phyloP scores from a whole-genome alignment of 2,329 filamentous ascomycete species.

The Penicillium verrucosum region DNA sequence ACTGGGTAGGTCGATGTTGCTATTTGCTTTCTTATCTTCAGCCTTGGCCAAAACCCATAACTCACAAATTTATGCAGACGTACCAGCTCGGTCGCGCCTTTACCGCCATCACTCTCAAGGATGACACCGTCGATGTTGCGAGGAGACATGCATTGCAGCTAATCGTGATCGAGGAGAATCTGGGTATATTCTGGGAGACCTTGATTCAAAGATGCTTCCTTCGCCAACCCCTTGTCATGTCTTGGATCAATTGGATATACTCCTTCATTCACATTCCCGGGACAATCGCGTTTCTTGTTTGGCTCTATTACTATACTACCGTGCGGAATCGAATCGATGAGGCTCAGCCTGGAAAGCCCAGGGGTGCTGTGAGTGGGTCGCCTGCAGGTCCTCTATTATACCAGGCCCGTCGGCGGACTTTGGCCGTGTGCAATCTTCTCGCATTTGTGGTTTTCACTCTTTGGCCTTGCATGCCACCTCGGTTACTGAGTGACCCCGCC shows the following conservation, averaged over 20 bases:
- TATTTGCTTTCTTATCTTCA: not conserved
- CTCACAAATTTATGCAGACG: conserved; percentile 49
- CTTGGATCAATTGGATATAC: conserved; percentile 69
- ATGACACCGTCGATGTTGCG: conserved; percentile 66
- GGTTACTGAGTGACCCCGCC: conserved; percentile 52
- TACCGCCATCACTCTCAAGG: conserved; percentile 65
- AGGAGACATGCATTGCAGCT: conserved; percentile 66
- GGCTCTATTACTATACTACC: conserved; percentile 68
- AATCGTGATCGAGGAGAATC: conserved; percentile 62
- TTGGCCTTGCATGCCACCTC: conserved; percentile 61
- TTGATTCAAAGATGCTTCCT: conserved; percentile 59
- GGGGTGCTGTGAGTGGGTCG: conserved; percentile 37
- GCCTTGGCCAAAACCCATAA: not conserved
- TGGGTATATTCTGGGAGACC: conserved; percentile 65
- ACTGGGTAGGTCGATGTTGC: conserved; percentile 61
- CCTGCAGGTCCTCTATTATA: conserved; percentile 53
- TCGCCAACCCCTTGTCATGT: conserved; percentile 55
- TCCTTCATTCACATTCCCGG: conserved; percentile 77
- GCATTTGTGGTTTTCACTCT: conserved; percentile 59
- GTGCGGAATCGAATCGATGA: conserved; percentile 53
- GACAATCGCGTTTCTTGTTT: conserved; percentile 66
- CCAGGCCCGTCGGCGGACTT: conserved; percentile 54
- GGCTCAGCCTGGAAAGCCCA: conserved; percentile 37
- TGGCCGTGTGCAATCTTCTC: conserved; percentile 58
- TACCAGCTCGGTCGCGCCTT: conserved; percentile 73